Base-by-base conservation (phyloP, 257 asterid species). In the Jacaranda copaia region DNA sequence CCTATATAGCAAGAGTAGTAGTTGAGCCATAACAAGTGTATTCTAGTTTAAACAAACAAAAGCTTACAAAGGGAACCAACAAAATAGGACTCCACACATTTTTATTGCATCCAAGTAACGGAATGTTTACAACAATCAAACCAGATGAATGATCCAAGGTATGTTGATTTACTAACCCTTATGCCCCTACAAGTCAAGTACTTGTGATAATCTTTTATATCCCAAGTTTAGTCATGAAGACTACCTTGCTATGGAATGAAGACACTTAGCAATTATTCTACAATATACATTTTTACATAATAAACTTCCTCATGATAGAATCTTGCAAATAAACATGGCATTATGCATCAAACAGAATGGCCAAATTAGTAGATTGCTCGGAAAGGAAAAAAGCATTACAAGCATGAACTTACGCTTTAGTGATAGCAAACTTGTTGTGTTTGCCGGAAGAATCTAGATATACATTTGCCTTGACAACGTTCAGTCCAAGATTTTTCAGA, bases 391-490 rank as follows among this genome's bases (percentile, higher is more conserved):
- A 59, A 43, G 42, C n/a, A 40, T 20, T 6, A 42, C 42, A 40
- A 67, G 72, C 65, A 59, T 59, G 58, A 78, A 81, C 98, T 87
- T 90, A 95, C 99, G 89, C 82, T 78, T 84, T 86, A 61, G 99
- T 93, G 83, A 93, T 95, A 76, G 92, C 88, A 79, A 95, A 95
- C 84, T 82, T 95, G 88, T 84, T 95, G 89, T 93, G 99, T 75
- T 93, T 95, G 80, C 99, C 99, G 19, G 97, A 93, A 77, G 97
- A 89, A 88, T 95, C 99, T 45, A 95, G 96, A 81, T 83, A 89
- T 58, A 93, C 98, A 56, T 91, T 90, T 56, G 99, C 99, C 87
- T 95, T 95, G 77, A 87, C 93, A 61, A 95, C 99, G 9, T 91
- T 95, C 75, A 95, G 88, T 48, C 99, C 99, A 35, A 95, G 98